phyloP scores from a whole-genome alignment of 257 asterid species.

The Vinca minor region DNA sequence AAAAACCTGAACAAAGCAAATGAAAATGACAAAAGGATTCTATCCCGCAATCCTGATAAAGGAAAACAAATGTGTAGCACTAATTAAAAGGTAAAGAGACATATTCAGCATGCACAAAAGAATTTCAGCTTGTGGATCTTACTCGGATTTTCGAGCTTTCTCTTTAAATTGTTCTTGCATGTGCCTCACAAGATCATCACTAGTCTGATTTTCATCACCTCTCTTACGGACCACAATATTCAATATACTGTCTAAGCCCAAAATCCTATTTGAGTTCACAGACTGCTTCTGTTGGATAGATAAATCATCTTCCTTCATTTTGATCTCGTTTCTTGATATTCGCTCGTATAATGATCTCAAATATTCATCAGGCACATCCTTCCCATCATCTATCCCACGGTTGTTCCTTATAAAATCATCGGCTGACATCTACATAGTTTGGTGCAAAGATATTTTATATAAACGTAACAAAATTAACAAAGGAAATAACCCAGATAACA shows the following conservation, averaged over 20 bases:
- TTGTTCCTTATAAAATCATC: slow-evolving; percentile 93
- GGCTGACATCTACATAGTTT: slow-evolving; percentile 70
- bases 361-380: slow-evolving; percentile 89
- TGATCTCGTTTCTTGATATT: slow-evolving; percentile 86
- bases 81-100: slow-evolving; percentile 3
- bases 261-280: slow-evolving; percentile 60
- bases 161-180: slow-evolving; percentile 99
- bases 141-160: slow-evolving; percentile 99
- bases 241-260: slow-evolving; percentile 81
- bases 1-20: background rate
- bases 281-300: slow-evolving; percentile 88
- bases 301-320: slow-evolving; percentile 91
- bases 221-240: slow-evolving; percentile 86
- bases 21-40: background rate
- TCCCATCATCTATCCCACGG: slow-evolving; percentile 97
- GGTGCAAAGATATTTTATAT: background rate
- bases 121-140: slow-evolving; percentile 32
- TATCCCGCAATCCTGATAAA: background rate
- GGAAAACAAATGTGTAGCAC: background rate
- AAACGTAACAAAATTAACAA: background rate
- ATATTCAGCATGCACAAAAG: slow-evolving; percentile 12
- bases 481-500: background rate
- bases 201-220: slow-evolving; percentile 61
- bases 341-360: slow-evolving; percentile 86
- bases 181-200: slow-evolving; percentile 90